Evolutionary conservation across 1,284 basidiomycete species (phyloP).

Genomic region (Golubevia sp.): DNA sequence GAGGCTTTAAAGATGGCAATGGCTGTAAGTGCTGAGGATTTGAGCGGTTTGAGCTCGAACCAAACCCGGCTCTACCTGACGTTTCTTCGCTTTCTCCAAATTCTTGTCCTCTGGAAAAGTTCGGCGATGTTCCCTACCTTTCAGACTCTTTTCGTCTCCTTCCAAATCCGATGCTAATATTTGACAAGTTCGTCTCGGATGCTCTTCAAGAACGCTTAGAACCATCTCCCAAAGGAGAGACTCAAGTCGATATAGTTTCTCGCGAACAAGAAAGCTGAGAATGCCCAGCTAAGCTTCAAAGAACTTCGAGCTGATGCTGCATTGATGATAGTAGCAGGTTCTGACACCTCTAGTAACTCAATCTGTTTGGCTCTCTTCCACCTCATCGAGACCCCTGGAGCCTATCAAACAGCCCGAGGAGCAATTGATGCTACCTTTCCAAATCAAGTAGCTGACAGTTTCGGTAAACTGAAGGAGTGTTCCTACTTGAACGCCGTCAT

Average conservation of each 20-base stretch:
- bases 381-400: conserved; percentile 14
- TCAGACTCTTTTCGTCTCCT: conserved; percentile 15
- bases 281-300: conserved; percentile 1
- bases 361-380: conserved; percentile 21
- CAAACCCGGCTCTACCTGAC: no score
- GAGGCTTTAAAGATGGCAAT: conserved; percentile 7
- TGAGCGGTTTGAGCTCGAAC: no score
- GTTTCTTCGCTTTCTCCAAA: no score
- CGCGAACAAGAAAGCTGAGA: conserved; percentile 8
- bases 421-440: conserved; percentile 19
- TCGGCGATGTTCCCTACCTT: conserved; percentile 24
- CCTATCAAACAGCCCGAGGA: conserved; percentile 8
- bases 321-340: conserved; percentile 26
- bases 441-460: conserved; percentile 12
- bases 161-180: conserved; percentile 21
- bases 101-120: neutral
- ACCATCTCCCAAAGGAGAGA: conserved; percentile 13
- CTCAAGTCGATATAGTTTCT: conserved; percentile 16
- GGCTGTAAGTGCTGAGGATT: neutral
- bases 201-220: conserved; percentile 5
- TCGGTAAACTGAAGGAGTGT: conserved; percentile 14
- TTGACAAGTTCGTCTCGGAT: conserved; percentile 18
- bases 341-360: conserved; percentile 22
- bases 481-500: conserved; percentile 26
- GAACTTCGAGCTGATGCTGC: conserved; percentile 21